Conservation (phyloP, 2,329 filamentous ascomycete genomes). For the Penicillium sp. region DNA sequence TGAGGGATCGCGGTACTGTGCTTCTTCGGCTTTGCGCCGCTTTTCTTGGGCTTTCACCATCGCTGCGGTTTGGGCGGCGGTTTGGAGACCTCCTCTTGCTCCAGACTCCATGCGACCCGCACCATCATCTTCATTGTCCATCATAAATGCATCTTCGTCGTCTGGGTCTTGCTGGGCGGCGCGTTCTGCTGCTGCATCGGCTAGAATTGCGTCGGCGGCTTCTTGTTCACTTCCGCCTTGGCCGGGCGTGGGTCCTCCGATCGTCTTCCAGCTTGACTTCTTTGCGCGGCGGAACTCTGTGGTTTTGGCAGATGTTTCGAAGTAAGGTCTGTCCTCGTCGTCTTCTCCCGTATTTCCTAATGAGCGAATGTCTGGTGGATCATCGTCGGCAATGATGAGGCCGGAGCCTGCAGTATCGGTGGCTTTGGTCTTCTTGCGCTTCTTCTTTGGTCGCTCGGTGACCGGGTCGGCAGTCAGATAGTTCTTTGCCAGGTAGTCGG, state of each 20-base stretch:
- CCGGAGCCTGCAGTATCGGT: constrained; percentile 43
- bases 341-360: constrained; percentile 25
- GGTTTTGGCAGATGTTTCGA: constrained; percentile 26
- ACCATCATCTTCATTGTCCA: constrained; percentile 37
- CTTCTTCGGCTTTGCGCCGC: constrained; percentile 46
- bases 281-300: constrained; percentile 68
- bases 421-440: constrained; percentile 52
- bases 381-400: constrained; percentile 42
- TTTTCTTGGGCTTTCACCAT: constrained; percentile 65
- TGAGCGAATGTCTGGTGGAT: constrained; percentile 35
- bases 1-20: constrained; percentile 37
- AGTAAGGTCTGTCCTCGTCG: constrained; percentile 35
- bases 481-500: constrained; percentile 84
- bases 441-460: constrained; percentile 53
- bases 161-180: constrained; percentile 46
- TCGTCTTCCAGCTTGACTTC: constrained; percentile 74
- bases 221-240: constrained; percentile 46
- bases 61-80: constrained; percentile 71
- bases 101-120: constrained; percentile 78
- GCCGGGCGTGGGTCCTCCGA: constrained; percentile 47
- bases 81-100: constrained; percentile 82
- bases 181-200: constrained; percentile 66
- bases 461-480: constrained; percentile 70
- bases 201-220: constrained; percentile 76
- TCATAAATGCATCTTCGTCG: constrained; percentile 49